Conservation (phyloP, 352 stramenopile genomes). For the Globisporangium yorkense region DNA sequence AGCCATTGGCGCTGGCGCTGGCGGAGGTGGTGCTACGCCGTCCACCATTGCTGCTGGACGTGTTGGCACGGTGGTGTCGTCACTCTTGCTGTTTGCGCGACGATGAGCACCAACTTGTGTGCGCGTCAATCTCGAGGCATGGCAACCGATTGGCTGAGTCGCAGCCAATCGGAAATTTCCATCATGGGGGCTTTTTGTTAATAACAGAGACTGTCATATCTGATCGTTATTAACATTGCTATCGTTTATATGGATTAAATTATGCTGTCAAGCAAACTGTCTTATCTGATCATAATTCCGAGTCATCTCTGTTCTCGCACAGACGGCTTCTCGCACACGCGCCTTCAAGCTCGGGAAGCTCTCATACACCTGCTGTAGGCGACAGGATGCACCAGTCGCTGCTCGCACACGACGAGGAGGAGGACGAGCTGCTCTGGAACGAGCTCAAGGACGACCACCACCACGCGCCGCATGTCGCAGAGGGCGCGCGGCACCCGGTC, state of each 20-base stretch:
- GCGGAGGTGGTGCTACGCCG: not conserved
- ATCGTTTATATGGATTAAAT: too few species aligned
- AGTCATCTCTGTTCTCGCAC: too few species aligned
- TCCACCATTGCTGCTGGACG: not conserved
- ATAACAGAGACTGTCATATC: too few species aligned
- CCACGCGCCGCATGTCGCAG: slow-evolving; percentile 2
- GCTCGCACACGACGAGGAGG: slow-evolving; percentile 37
- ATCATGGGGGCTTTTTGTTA: too few species aligned
- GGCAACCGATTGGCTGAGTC: too few species aligned
- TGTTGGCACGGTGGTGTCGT: too few species aligned
- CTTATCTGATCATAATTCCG: too few species aligned
- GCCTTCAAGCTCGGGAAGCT: not conserved
- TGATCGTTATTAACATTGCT: too few species aligned
- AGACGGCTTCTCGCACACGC: not conserved
- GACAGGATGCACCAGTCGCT: slow-evolving; percentile 67
- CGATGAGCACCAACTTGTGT: too few species aligned
- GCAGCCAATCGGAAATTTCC: too few species aligned
- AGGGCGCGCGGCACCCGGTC: slow-evolving; percentile 1
- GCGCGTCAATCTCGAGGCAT: too few species aligned
- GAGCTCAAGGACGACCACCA: slow-evolving; percentile 53
- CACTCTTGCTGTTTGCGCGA: not conserved
- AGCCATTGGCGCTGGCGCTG: not conserved
- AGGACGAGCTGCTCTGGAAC: slow-evolving; percentile 79
- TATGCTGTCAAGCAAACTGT: too few species aligned
- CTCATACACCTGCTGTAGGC: not conserved